A percentile compares a stretch with the other conserved stretches of the same genome.
phyloP scores from a whole-genome alignment of 345 rosid species.

The Salix arbutifolia region DNA sequence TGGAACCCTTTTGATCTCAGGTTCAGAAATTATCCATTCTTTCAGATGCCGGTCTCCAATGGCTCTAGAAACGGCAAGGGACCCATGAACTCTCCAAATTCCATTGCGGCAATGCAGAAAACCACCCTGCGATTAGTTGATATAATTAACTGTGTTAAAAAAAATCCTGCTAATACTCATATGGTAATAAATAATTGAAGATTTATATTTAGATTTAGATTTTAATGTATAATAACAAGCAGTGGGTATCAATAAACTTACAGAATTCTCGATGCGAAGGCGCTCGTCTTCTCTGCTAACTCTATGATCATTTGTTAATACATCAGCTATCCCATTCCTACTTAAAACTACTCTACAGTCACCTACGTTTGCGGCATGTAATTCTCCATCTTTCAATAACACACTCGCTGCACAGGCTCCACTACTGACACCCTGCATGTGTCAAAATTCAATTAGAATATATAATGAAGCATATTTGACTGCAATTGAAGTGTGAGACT shows the following conservation, averaged over 20 bases:
- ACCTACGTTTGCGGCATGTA: constrained; percentile 46
- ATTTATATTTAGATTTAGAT: neutral
- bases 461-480: neutral
- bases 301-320: constrained; percentile 42
- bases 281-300: constrained; percentile 41
- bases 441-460: neutral
- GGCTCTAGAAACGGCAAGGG: constrained; percentile 53
- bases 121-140: constrained; percentile 39
- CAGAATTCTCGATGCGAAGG: constrained; percentile 40
- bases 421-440: constrained; percentile 35
- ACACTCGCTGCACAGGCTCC: constrained; percentile 52
- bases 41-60: constrained; percentile 51
- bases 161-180: neutral
- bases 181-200: too few relatives aligned
- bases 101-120: constrained; percentile 41
- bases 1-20: constrained; percentile 30
- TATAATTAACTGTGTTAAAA: neutral
- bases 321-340: constrained; percentile 37
- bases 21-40: constrained; percentile 53
- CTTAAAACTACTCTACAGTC: constrained; percentile 51
- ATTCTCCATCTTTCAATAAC: constrained; percentile 33
- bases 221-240: neutral
- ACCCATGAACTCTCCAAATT: constrained; percentile 50
- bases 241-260: neutral
- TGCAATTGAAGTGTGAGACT: neutral